Evolutionary conservation across 2,329 filamentous ascomycete species (phyloP).

Genomic region (Trichoderma sp.): DNA sequence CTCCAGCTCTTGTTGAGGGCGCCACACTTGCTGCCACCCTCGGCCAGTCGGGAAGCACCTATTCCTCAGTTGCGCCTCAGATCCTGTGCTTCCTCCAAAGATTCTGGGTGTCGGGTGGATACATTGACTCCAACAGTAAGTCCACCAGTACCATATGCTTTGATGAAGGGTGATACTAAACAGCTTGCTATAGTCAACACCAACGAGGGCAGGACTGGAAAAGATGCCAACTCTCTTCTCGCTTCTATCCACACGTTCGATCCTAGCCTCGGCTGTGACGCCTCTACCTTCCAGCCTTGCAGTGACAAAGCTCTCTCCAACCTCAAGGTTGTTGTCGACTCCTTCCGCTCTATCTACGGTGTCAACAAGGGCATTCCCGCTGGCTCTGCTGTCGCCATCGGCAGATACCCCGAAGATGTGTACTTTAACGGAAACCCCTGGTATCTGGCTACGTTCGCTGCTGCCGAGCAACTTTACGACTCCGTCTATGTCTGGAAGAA

Average conservation of each 20-base stretch:
- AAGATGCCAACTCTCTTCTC: constrained; percentile 70
- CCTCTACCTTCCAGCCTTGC: constrained; percentile 75
- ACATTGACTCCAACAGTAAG: constrained; percentile 64
- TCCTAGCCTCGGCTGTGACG: constrained; percentile 62
- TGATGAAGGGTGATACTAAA: not conserved
- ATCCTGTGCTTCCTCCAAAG: constrained; percentile 70
- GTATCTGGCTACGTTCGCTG: constrained; percentile 74
- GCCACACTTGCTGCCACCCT: constrained; percentile 62
- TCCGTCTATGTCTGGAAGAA: constrained; percentile 70
- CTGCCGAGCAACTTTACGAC: constrained; percentile 77
- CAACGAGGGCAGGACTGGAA: constrained; percentile 62
- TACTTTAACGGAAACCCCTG: constrained; percentile 81
- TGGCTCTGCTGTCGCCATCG: constrained; percentile 60
- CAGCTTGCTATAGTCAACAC: constrained; percentile 45
- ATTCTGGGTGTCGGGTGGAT: constrained; percentile 67
- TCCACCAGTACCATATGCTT: not conserved
- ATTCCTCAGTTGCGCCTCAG: constrained; percentile 64
- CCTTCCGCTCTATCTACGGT: constrained; percentile 67
- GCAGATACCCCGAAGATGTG: constrained; percentile 68
- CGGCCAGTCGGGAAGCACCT: constrained; percentile 58
- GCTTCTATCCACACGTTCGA: constrained; percentile 69
- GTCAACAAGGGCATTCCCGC: constrained; percentile 65
- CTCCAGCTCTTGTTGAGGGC: constrained; percentile 61
- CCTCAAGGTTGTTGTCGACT: constrained; percentile 72
- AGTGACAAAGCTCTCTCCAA: constrained; percentile 68